Base-by-base conservation (phyloP, 2,329 filamentous ascomycete genomes). In the Pseudofabraea citricarpa region DNA sequence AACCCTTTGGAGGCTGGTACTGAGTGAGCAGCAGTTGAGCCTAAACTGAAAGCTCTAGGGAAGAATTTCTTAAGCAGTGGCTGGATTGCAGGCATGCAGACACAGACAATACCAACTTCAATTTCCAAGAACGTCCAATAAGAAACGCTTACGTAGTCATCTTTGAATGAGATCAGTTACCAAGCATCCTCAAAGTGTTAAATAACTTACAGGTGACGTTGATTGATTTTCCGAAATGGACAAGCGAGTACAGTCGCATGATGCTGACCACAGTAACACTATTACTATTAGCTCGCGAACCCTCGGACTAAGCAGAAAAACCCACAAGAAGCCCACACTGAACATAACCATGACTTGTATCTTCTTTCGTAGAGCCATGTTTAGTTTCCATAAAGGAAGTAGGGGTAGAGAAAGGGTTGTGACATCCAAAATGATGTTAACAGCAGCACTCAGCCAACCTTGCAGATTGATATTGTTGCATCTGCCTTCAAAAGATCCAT, bases 341-440 rank as follows among this genome's bases (percentile, higher is more conserved):
- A 77, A 75, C 71, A 77, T 75, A 40, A 73, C 44, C 9, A 62
- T 59, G 4, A 75, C 65, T 13, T 69, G 63, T 22, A 70, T 38
- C 59, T 72, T 77, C 57, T 70, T 72, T 49, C 64, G 67, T 58
- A 62, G 69, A 36, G 67, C 64, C 20, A 76, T 47, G 2, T 67
- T 64, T 1, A 77, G 61, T 1, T 58, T 48, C 31, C 57, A 56
- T 3, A 78, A 54, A 39, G 72, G 64, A 27, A 63, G 66, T 9
- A 77, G 49, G 0, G 76, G 76, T 5, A 81, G 60, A 0, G 61
- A 64, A 22, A 80, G 61, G 50, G 79, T 72, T 64, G 70, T 70
- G 1, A 74, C 13, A 46, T 81, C 76, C 15, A 76, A 60, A 1
- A 60, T 58, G 35, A 81, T 78, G 46, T 71, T 74, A 39, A 76